phyloP scores from a whole-genome alignment of 805 yeast species.

The Kuraishia molischiana region DNA sequence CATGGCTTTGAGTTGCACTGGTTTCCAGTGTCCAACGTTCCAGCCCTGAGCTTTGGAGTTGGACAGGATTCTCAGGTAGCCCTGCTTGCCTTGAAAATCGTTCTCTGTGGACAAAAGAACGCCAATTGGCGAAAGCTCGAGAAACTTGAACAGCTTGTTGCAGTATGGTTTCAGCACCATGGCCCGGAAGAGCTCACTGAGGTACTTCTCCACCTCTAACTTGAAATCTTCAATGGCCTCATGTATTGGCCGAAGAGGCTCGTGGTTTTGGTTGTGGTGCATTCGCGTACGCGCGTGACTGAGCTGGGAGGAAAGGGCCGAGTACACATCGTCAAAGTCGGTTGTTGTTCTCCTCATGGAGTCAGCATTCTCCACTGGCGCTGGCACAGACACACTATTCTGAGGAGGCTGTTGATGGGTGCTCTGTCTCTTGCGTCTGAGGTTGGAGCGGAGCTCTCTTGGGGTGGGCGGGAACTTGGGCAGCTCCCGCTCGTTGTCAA shows the following conservation, averaged over 20 bases:
- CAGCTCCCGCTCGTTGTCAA: slow-evolving; percentile 20
- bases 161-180: slow-evolving; percentile 72
- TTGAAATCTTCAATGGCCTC: slow-evolving; percentile 22
- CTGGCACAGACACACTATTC: background rate
- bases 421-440: background rate
- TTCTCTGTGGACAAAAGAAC: slow-evolving; percentile 75
- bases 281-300: background rate
- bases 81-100: slow-evolving; percentile 83
- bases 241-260: background rate
- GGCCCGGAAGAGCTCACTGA: slow-evolving; percentile 47
- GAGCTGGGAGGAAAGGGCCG: background rate
- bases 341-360: background rate
- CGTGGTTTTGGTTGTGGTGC: background rate
- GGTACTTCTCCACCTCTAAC: slow-evolving; percentile 51
- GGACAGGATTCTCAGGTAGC: slow-evolving; percentile 68
- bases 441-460: slow-evolving; percentile 7
- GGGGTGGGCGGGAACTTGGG: slow-evolving; percentile 28
- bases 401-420: background rate
- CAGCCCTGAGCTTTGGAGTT: slow-evolving; percentile 88
- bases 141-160: slow-evolving; percentile 73
- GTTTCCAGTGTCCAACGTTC: slow-evolving; percentile 84
- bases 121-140: slow-evolving; percentile 85
- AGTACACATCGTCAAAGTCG: background rate
- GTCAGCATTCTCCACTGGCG: background rate
- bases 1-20: slow-evolving; percentile 77